Evolutionary conservation across 2,329 filamentous ascomycete genomes (phyloP).

Genomic region (Epichloe uncinata): DNA sequence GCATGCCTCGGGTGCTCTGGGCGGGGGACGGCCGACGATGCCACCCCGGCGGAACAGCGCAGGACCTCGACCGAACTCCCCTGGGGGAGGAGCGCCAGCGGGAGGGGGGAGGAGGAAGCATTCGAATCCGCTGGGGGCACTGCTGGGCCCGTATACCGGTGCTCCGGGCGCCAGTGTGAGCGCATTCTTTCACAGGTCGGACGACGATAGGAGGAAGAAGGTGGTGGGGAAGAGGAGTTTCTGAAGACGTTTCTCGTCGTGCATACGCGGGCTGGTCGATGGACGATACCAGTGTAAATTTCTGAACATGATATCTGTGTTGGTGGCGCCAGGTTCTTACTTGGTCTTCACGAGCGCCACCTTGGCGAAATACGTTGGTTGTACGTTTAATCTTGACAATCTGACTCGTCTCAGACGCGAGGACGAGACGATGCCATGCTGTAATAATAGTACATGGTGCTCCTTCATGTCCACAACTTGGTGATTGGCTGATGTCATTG

Average conservation of each 20-base stretch:
- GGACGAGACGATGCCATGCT: no score
- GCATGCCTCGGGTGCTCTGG: constrained; percentile 6
- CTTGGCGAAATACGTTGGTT: no score
- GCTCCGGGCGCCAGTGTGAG: constrained; percentile 23
- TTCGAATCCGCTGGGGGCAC: constrained; percentile 14
- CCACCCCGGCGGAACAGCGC: constrained; percentile 33
- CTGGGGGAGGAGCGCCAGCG: background rate
- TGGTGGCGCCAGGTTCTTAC: no score
- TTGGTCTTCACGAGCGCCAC: no score
- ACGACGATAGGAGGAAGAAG: constrained; percentile 28
- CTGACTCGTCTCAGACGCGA: no score
- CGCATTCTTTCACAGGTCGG: constrained; percentile 27
- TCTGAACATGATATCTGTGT: no score
- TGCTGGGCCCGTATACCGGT: constrained; percentile 6
- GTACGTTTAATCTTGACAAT: no score
- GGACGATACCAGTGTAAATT: no score
- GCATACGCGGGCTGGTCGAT: no score
- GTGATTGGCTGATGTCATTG: no score
- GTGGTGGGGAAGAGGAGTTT: constrained; percentile 32
- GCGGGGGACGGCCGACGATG: constrained; percentile 8
- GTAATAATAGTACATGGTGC: no score
- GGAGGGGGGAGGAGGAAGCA: constrained; percentile 12
- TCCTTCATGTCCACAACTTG: no score
- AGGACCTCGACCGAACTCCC: constrained; percentile 15
- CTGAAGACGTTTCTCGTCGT: constrained; percentile 9